phyloP scores from a whole-genome alignment of 192 early-diverging fungal species.

The Haplosporangium gracile region DNA sequence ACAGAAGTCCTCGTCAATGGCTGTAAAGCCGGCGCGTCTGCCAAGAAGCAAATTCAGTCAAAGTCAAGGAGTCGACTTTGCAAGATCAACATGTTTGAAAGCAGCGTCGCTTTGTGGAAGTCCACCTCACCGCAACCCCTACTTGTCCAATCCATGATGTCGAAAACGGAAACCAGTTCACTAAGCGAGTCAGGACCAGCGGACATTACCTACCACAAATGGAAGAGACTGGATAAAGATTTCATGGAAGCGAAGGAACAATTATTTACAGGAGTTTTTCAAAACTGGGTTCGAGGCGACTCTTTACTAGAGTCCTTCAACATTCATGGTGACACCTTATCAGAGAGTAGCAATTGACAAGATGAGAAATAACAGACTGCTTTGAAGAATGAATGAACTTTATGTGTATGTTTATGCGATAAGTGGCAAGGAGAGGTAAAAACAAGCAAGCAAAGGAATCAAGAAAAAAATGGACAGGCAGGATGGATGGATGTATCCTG shows the following conservation, averaged over 20 bases:
- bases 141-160: slow-evolving; percentile 6
- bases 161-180: not conserved
- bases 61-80: slow-evolving; percentile 43
- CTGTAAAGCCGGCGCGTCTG: slow-evolving; percentile 63
- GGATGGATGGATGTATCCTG: not conserved
- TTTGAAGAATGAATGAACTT: slow-evolving; percentile 11
- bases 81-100: slow-evolving; percentile 42
- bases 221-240: slow-evolving; percentile 13
- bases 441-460: not conserved
- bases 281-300: slow-evolving; percentile 29
- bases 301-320: slow-evolving; percentile 27
- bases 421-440: not conserved
- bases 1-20: slow-evolving; percentile 66
- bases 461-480: not conserved
- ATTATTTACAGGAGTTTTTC: slow-evolving; percentile 13
- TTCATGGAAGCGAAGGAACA: not conserved
- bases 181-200: not conserved
- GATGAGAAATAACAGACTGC: not conserved
- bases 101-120: slow-evolving; percentile 26
- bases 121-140: not conserved
- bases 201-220: slow-evolving; percentile 18
- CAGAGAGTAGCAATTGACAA: not conserved
- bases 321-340: not conserved
- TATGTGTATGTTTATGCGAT: slow-evolving; percentile 8
- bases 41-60: slow-evolving; percentile 25